These are phyloP conservation scores for Cyanodermella asteris DNA, from an alignment of 2,329 filamentous ascomycete species.

Conservation along the genomic window DNA sequence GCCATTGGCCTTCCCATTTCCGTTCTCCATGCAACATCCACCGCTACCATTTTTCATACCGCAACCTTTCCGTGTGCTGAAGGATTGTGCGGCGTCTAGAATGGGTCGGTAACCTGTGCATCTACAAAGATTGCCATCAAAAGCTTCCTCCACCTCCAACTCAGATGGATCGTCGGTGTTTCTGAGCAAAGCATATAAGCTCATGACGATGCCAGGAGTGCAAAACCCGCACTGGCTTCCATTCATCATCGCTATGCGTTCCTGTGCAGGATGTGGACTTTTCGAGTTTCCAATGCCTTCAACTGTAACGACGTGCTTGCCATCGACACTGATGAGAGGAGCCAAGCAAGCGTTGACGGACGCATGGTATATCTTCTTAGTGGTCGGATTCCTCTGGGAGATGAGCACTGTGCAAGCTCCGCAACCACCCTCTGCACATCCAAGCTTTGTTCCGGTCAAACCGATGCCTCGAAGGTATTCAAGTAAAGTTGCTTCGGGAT, in stretches of 20 bases:
- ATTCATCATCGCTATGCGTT: conserved; percentile 74
- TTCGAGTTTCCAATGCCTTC: conserved; percentile 85
- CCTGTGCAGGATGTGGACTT: conserved; percentile 70
- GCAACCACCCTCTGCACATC: conserved; percentile 89
- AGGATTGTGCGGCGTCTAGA: conserved; percentile 79
- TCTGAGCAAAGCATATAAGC: conserved; percentile 73
- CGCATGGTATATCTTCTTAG: conserved; percentile 82
- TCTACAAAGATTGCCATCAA: conserved; percentile 86
- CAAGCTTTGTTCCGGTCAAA: conserved; percentile 85
- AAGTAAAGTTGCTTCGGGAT: conserved; percentile 77
- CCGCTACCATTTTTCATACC: conserved; percentile 37
- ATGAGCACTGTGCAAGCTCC: conserved; percentile 92
- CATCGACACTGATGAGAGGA: conserved; percentile 77
- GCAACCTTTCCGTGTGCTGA: conserved; percentile 39
- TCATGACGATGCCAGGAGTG: conserved; percentile 95
- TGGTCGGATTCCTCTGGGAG: conserved; percentile 82
- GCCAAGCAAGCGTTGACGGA: conserved; percentile 92
- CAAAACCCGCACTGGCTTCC: conserved; percentile 93
- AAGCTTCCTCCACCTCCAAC: conserved; percentile 80
- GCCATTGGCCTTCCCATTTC: conserved; percentile 18
- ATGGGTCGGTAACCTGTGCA: conserved; percentile 94
- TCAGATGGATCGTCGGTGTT: conserved; percentile 61
- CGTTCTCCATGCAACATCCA: conserved; percentile 50
- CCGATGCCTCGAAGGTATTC: conserved; percentile 88
- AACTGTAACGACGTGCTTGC: conserved; percentile 94